Base-by-base conservation (phyloP, 257 asterid species). In the Oldenlandia corymbosa region DNA sequence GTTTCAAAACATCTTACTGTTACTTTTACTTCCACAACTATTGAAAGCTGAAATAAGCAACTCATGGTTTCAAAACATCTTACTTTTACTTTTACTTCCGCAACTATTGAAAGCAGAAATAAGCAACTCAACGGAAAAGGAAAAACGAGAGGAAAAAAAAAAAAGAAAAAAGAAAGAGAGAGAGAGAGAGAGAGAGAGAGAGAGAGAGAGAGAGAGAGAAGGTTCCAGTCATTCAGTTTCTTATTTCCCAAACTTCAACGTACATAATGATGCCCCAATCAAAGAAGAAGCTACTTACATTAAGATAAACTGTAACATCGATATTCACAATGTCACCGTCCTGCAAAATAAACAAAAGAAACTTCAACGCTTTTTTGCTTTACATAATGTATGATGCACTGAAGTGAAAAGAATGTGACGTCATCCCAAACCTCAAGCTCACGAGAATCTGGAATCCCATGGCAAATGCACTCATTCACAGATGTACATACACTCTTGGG, bases 401-500 rank as follows among this genome's bases (percentile, higher is more conserved):
- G 53, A 51, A 58, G 14, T 62, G 48, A 18, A 10, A 41, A 59
- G 47, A 10, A 42, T 2, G 32, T 39, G 49, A 65, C 24, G 14
- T 51, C 26, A 36, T 46, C 49, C 11, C 76, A 78, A 77, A 89
- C 99, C 99, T 87, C 87, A 47, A 93, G 97, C 50, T 76, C 80
- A 63, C 95, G 94, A 66, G 99, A 93, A 83, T 93, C 99, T 24
- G 99, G 99, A 67, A 93, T 93, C 73, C 99, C 99, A 67, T 93
- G 99, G 83, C 97, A 89, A 82, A 90, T 90, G 82, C 99, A 93
- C 83, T 93, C 97, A 65, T 93, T 93, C 68, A 93, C 95, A 10
- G 99, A 93, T 73, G 99, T 93, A 84, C 99, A 93, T 43, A 93
- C 96, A 63, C 96, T 93, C 87, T 93, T 89, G 5, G 99, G 99